Evolutionary conservation across 352 stramenopile genomes (phyloP).

Genomic region (Pythium monospermum): DNA sequence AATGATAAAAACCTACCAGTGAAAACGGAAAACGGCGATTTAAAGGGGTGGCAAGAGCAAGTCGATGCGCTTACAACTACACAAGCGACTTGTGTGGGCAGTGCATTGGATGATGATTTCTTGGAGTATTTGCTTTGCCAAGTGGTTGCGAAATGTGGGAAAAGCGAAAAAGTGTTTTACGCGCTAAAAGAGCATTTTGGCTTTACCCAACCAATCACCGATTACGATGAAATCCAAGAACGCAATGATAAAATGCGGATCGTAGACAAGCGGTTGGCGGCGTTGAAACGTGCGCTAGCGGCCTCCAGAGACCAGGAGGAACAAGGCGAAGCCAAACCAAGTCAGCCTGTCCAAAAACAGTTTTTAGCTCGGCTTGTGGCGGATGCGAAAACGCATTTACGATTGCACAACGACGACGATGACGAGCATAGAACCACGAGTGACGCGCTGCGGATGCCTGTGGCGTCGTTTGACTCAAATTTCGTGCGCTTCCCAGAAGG

Average conservation of each 20-base stretch:
- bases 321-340: too few species aligned
- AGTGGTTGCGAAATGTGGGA: constrained; percentile 47
- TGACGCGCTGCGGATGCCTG: constrained; percentile 20
- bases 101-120: constrained; percentile 52
- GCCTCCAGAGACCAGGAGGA: constrained; percentile 1
- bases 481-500: constrained; percentile 66
- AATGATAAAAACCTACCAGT: too few species aligned
- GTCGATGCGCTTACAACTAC: too few species aligned
- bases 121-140: constrained; percentile 69
- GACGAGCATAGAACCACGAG: background rate
- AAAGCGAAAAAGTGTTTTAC: constrained; percentile 49
- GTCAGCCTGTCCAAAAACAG: constrained; percentile 30
- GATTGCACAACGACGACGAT: constrained; percentile 4
- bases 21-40: constrained; percentile 6
- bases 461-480: constrained; percentile 41
- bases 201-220: constrained; percentile 52
- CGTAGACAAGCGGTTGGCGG: constrained; percentile 28
- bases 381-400: constrained; percentile 65
- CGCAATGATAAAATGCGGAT: constrained; percentile 32
- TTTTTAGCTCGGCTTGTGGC: constrained; percentile 42
- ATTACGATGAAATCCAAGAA: constrained; percentile 74
- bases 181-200: constrained; percentile 50
- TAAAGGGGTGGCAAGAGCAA: too few species aligned
- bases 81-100: too few species aligned
- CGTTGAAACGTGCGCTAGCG: constrained; percentile 28